Base-by-base conservation (phyloP, 1,284 basidiomycete species). In the Microbotryum scabiosae region DNA sequence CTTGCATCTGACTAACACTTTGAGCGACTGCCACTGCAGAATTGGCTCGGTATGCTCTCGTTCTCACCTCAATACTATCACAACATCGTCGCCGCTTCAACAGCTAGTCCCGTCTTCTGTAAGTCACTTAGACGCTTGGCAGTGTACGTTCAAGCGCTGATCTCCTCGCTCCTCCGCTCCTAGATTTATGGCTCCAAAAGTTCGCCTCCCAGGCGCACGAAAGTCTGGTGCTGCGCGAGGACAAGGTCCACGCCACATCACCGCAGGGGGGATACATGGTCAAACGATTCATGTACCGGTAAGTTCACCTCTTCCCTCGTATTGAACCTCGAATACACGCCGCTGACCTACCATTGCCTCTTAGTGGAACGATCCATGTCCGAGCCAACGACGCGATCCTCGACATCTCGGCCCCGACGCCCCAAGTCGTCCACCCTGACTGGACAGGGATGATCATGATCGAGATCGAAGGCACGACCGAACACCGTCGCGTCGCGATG, bases 241-340 rank as follows among this genome's bases (percentile, higher is more conserved):
- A 77, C 44, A 71, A 73, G 54, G 71, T 75, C n/a, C 68, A 73
- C 49, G 70, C 74, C 26, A 62, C 70, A 21, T 72, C 72, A 9
- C 72, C 74, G 2, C 72, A 75, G 54, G 73, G 74, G 14, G 63
- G 67, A 20, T 77, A 77, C 64, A 64, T 71, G 12, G 70, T 78
- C 60, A 70, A 72, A 36, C 73, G 73, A 58, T 77, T 74, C 72
- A 71, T 78, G 32, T 77, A 78, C 65, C 69, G 76, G 5, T 71
- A 73, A 1, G 64, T 65, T n/a, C 68, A 75, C 51, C 64, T 60
- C 25, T 56, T 75, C n/a, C 50, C 46, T 45, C 47, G 14, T 23
- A 10, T 20, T 20, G n/a, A 9, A 10, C 21, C 25, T 26, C 16
- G 36, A 18, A 16, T 18, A 30, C 30, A 30, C 30, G 3, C 5